These are phyloP conservation scores for Curvularia eragrostidis DNA, from an alignment of 2,329 filamentous ascomycete genomes.

Conservation along the genomic window DNA sequence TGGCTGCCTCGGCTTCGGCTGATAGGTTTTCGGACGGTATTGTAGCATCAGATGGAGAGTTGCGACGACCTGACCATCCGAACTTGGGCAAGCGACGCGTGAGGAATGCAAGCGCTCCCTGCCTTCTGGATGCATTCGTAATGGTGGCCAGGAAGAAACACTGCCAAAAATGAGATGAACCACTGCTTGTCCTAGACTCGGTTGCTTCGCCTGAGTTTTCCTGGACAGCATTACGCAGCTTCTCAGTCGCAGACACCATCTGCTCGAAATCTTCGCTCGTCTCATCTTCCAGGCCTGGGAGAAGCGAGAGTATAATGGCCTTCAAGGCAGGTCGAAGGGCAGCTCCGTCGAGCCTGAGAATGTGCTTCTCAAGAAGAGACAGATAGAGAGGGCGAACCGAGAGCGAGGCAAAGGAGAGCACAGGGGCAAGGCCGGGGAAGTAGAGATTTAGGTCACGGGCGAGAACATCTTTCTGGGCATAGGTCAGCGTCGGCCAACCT, in stretches of 20 bases:
- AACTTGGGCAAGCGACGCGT: constrained; percentile 78
- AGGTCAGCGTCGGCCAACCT: constrained; percentile 31
- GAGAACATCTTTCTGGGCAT: constrained; percentile 68
- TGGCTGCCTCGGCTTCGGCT: constrained; percentile 68
- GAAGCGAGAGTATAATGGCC: constrained; percentile 83
- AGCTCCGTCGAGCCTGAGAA: constrained; percentile 73
- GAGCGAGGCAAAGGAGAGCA: constrained; percentile 92
- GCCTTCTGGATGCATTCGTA: constrained; percentile 82
- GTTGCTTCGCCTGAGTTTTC: constrained; percentile 57
- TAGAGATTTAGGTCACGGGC: constrained; percentile 85
- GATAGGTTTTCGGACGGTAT: constrained; percentile 48
- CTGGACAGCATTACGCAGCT: constrained; percentile 73
- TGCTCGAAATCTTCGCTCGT: constrained; percentile 96
- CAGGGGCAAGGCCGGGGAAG: constrained; percentile 85
- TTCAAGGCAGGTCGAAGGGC: constrained; percentile 87
- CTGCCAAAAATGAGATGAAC: constrained; percentile 96
- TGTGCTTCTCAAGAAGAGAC: constrained; percentile 79
- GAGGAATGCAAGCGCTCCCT: constrained; percentile 87
- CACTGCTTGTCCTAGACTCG: constrained; percentile 49
- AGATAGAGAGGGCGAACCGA: constrained; percentile 87
- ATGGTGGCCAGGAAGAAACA: constrained; percentile 94
- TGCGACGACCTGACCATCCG: constrained; percentile 45
- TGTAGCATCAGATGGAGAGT: constrained; percentile 25
- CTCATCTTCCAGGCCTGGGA: constrained; percentile 93
- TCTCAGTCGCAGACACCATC: constrained; percentile 78